phyloP scores from a whole-genome alignment of 345 rosid species.

The Lenwebbia sp. region DNA sequence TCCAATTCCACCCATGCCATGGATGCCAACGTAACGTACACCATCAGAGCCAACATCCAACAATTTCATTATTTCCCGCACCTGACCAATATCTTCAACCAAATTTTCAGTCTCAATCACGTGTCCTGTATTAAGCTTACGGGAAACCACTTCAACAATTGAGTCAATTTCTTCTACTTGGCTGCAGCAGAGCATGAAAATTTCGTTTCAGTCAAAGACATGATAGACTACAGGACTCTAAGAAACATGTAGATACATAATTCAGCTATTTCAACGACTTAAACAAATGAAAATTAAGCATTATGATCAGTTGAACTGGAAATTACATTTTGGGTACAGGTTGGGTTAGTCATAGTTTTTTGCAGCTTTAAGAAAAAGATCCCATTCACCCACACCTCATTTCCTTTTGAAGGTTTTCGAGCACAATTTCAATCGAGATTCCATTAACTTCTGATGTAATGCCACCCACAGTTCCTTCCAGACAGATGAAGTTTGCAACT shows the following conservation, averaged over 20 bases:
- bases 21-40: background rate
- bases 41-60: background rate
- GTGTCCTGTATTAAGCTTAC: too few species aligned
- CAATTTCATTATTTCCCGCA: background rate
- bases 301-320: background rate
- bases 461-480: too few species aligned
- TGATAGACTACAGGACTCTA: background rate
- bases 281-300: background rate
- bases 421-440: too few species aligned
- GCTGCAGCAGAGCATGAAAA: too few species aligned
- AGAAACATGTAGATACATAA: background rate
- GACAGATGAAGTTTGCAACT: too few species aligned
- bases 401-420: too few species aligned
- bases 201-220: background rate
- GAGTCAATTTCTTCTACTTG: too few species aligned
- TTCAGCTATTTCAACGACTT: background rate
- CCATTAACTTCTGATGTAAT: too few species aligned
- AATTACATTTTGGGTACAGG: background rate
- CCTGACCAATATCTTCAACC: fast-evolving
- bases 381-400: too few species aligned
- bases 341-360: background rate
- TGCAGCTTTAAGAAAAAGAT: background rate
- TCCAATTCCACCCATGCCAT: background rate
- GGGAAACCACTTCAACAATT: too few species aligned
- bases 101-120: too few species aligned